Evolutionary conservation across 352 stramenopile genomes (phyloP).

Genomic region (Blastocystis sp.): DNA sequence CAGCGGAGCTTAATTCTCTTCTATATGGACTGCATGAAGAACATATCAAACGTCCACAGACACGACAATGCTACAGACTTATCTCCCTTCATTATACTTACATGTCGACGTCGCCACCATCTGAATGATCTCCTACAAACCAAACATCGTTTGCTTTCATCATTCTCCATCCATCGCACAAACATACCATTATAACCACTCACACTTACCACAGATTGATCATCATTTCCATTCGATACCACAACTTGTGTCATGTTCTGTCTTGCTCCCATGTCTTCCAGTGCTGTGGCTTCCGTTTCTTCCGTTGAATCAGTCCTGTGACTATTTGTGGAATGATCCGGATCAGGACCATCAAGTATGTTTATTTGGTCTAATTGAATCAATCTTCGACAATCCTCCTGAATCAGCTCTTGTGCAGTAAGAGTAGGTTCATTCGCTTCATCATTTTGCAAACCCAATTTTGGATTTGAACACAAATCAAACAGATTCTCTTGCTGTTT

Average conservation of each 20-base stretch:
- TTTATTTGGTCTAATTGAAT: neutral
- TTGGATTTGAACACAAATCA: neutral
- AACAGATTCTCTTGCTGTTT: neutral
- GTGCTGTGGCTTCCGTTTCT: neutral
- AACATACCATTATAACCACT: neutral
- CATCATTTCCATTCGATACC: neutral
- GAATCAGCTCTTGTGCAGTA: neutral
- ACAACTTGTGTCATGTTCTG: neutral
- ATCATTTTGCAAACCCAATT: neutral
- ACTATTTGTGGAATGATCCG: neutral
- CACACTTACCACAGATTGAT: neutral
- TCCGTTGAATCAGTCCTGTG: neutral
- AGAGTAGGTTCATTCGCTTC: neutral
- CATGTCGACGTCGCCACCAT: neutral
- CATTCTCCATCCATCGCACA: conserved; percentile 52
- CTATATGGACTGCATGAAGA: neutral
- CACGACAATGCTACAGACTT: conserved; percentile 32
- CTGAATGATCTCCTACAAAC: neutral
- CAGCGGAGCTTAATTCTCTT: neutral
- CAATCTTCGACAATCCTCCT: neutral
- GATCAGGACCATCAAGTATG: neutral
- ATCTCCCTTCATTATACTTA: neutral
- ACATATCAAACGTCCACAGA: conserved; percentile 20
- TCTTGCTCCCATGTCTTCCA: neutral
- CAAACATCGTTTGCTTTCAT: neutral